These are phyloP conservation scores for Mollisia scopiformis DNA, from an alignment of 2,329 filamentous ascomycete species.

Conservation along the genomic window DNA sequence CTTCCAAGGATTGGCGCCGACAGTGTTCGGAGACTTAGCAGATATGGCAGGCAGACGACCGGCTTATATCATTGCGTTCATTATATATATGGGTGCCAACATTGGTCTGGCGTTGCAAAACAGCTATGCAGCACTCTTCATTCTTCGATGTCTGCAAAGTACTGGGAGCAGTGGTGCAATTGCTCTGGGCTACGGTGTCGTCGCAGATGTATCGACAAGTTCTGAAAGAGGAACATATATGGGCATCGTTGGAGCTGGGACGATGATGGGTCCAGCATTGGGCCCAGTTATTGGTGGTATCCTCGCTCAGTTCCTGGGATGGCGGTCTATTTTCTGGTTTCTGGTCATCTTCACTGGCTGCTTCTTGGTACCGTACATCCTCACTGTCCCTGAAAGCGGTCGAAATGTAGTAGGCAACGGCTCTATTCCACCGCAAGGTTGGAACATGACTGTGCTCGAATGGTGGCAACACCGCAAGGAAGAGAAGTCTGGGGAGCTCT, in stretches of 20 bases:
- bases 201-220: constrained; percentile 71
- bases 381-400: constrained; percentile 38
- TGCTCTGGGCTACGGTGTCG: constrained; percentile 71
- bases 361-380: constrained; percentile 39
- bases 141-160: constrained; percentile 61
- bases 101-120: constrained; percentile 56
- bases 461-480: constrained; percentile 37
- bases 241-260: constrained; percentile 64
- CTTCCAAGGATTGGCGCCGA: constrained; percentile 62
- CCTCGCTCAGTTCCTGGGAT: constrained; percentile 50
- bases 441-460: constrained; percentile 61
- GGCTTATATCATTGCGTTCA: constrained; percentile 58
- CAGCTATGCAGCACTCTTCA: constrained; percentile 54
- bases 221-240: constrained; percentile 75
- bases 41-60: constrained; percentile 59
- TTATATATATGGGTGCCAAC: constrained; percentile 58
- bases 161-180: constrained; percentile 60
- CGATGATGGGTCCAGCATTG: constrained; percentile 48
- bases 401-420: constrained; percentile 39
- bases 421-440: constrained; percentile 58
- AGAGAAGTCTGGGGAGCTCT: constrained; percentile 27
- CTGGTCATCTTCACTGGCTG: constrained; percentile 48
- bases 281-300: constrained; percentile 55
- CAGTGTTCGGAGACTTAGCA: constrained; percentile 58
- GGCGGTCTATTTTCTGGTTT: constrained; percentile 57